Percentiles rank a stretch among this genome's conserved stretches.
phyloP scores from a whole-genome alignment of 345 rosid species.

The Sonneratia caseolaris region DNA sequence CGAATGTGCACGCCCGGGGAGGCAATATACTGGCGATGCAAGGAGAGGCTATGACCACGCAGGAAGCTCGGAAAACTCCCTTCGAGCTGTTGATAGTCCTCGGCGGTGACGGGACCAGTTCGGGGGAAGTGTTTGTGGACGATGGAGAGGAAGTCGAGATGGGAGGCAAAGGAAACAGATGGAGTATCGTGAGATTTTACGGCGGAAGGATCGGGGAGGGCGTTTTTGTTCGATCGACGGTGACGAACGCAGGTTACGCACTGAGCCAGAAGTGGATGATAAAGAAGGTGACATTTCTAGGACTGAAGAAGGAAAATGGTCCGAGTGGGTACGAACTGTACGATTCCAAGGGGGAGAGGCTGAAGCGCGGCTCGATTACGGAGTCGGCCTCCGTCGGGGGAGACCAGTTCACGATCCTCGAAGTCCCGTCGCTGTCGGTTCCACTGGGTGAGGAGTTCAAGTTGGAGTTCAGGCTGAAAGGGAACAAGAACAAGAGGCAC shows the following conservation, averaged over 20 bases:
- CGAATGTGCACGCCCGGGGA: slow-evolving; percentile 50
- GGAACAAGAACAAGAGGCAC: background rate
- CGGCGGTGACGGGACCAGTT: slow-evolving; percentile 26
- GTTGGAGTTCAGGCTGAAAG: slow-evolving; percentile 20
- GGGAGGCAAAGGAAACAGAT: slow-evolving; percentile 35
- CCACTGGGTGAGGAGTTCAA: slow-evolving; percentile 34
- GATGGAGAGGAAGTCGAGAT: slow-evolving; percentile 49
- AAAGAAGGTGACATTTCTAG: slow-evolving; percentile 42
- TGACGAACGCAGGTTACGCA: slow-evolving; percentile 45
- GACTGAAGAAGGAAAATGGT: slow-evolving; percentile 17
- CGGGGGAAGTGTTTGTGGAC: slow-evolving; percentile 51
- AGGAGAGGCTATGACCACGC: slow-evolving; percentile 54
- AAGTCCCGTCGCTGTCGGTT: slow-evolving; percentile 14
- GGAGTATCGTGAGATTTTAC: slow-evolving; percentile 42
- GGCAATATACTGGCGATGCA: slow-evolving; percentile 65
- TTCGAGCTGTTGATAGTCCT: slow-evolving; percentile 43
- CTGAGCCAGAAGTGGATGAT: slow-evolving; percentile 37
- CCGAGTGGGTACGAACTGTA: background rate
- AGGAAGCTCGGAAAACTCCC: slow-evolving; percentile 39
- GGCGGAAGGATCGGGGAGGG: slow-evolving; percentile 17
- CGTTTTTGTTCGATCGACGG: slow-evolving; percentile 25
- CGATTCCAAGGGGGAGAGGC: background rate
- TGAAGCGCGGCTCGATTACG: background rate
- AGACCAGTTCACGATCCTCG: background rate
- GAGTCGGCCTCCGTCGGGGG: background rate